Base-by-base conservation (phyloP, 352 stramenopile species). In the Elongisporangium senticosum region DNA sequence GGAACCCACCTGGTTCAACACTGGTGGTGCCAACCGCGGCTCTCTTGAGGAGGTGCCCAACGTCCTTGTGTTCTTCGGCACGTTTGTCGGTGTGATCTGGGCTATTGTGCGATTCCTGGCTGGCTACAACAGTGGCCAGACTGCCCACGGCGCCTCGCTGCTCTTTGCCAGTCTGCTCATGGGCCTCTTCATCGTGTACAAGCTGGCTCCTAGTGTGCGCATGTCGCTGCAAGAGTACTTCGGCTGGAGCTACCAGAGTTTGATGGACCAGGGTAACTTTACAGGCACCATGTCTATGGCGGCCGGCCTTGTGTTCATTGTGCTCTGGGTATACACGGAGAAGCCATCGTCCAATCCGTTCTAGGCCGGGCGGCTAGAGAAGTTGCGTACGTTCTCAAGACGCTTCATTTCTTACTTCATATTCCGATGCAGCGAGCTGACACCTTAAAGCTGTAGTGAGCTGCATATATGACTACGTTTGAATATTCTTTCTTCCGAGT, bases 221-320 rank as follows among this genome's bases (percentile, higher is more conserved):
- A 93, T 93, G 84, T 90, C 79, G 62, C 89, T 93, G 68, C 82
- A 91, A 62, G 84, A 93, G 68, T 93, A 93, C 70, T 93, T 91
- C 77, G 84, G 84, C 65, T 93, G 84, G 84, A 90, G 79, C 68
- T 91, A 93, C 70, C 69, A 87, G 67, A 93, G 84, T 62, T 59
- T 91, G 51, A 90, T 72, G 74, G 81, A 91, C 70, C 79, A 93
- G 64, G 82, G 79, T 57, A 93, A 93, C 76, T 87, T 93, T 21
- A 72, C 91, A 64, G 82, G 84, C 63, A 79, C 69, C 26, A 73
- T 84, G 21, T 85, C 74, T 24, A 87, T 93, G 57, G 77, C 81
- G 15, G 83, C 91, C 24, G 79, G 79, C 51, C 74, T 93, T 56
- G 51, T 88, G 51, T 90, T 90, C 72, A 89, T 93, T 58, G 78